Conservation (phyloP, 257 asterid genomes). For the Primulina huaijiensis region DNA sequence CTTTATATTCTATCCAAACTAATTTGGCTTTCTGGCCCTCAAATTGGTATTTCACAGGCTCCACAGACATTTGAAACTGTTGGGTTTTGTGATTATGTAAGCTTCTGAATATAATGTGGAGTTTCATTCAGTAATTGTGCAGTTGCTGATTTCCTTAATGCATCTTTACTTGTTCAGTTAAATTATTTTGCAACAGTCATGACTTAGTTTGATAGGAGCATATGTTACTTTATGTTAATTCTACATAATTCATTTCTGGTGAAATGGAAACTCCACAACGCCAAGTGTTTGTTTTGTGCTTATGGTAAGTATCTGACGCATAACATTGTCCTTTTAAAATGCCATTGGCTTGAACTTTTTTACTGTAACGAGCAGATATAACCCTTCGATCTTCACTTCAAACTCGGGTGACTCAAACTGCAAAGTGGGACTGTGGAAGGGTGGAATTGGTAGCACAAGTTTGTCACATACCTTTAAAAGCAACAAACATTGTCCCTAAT, state of each 20-base stretch:
- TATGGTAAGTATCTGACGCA: neutral
- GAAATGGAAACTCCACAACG: no score
- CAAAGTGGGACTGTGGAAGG: no score
- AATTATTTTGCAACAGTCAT: neutral
- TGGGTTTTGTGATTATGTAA: constrained; percentile 81
- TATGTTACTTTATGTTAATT: neutral
- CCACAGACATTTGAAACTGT: constrained; percentile 54
- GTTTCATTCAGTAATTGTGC: constrained; percentile 9
- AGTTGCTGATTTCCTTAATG: neutral
- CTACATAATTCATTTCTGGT: neutral
- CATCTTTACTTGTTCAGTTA: neutral
- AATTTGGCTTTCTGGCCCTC: constrained; percentile 9
- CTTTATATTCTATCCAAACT: constrained; percentile 13
- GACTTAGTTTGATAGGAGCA: neutral
- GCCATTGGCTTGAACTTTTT: neutral
- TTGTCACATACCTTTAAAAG: no score
- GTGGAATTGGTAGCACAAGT: no score
- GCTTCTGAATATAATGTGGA: constrained; percentile 33
- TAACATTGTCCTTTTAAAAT: no score
- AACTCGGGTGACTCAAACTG: no score
- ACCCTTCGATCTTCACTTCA: no score
- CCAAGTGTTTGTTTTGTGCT: no score
- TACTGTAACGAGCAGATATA: no score
- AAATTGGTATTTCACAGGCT: constrained; percentile 45
- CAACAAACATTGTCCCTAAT: no score